Percentiles rank a stretch among this genome's conserved stretches.
phyloP scores from a whole-genome alignment of 2,329 filamentous ascomycete species.

The Alternaria sp. region DNA sequence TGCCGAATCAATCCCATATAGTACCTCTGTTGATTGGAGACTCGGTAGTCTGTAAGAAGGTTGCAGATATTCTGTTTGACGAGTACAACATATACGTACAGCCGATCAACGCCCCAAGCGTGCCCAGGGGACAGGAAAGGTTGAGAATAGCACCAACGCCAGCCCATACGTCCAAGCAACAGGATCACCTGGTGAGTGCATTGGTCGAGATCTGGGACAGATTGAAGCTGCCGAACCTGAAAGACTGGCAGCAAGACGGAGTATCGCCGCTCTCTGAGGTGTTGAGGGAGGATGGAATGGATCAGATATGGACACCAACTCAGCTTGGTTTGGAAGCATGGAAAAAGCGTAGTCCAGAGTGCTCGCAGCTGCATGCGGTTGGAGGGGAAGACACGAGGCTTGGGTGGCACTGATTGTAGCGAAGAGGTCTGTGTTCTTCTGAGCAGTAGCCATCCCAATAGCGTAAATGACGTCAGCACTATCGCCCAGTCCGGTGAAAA shows the following conservation, averaged over 20 bases:
- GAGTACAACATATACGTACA: background rate
- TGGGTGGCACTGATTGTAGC: background rate
- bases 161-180: background rate
- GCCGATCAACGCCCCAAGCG: background rate
- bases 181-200: background rate
- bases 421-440: background rate
- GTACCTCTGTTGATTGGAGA: background rate
- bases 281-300: background rate
- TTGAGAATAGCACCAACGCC: background rate
- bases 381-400: background rate
- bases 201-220: background rate
- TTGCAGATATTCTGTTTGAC: background rate
- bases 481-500: background rate
- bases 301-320: background rate
- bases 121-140: background rate
- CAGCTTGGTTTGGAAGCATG: background rate
- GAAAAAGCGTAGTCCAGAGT: background rate
- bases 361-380: background rate
- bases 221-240: background rate
- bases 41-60: background rate
- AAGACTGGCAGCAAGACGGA: background rate
- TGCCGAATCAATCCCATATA: background rate
- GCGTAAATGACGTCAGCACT: background rate
- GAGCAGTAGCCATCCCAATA: background rate
- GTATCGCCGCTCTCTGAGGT: background rate